phyloP scores from a whole-genome alignment of 768 basidiomycete species.

The Punctularia strigosozonata region DNA sequence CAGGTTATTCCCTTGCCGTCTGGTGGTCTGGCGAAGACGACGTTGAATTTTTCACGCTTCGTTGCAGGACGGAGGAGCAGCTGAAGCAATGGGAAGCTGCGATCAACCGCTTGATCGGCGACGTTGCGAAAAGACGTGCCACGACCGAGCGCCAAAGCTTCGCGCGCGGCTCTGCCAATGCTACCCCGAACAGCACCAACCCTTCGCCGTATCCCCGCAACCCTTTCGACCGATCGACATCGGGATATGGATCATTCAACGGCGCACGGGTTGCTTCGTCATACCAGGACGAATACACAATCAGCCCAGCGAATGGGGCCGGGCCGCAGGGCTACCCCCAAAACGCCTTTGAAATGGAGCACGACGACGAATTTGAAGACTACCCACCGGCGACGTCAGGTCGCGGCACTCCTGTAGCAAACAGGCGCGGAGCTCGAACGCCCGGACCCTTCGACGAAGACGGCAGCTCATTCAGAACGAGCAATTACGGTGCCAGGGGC shows the following conservation, averaged over 20 bases:
- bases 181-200: constrained; percentile 37
- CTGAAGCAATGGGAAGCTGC: constrained; percentile 86
- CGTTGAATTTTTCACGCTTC: constrained; percentile 87
- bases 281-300: too few species aligned
- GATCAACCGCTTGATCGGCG: constrained; percentile 79
- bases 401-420: constrained; percentile 65
- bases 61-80: constrained; percentile 87
- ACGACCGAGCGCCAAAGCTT: too few species aligned
- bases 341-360: constrained; percentile 63
- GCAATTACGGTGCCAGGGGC: background rate
- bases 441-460: background rate
- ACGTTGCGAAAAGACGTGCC: constrained; percentile 59
- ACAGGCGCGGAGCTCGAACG: constrained; percentile 35
- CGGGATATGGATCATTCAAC: too few species aligned
- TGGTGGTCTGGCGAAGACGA: constrained; percentile 95
- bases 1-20: constrained; percentile 71
- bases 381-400: constrained; percentile 55
- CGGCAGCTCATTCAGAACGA: background rate
- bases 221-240: too few species aligned
- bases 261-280: too few species aligned
- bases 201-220: constrained; percentile 24
- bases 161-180: too few species aligned
- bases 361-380: constrained; percentile 71
- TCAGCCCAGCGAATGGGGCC: constrained; percentile 20
- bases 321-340: constrained; percentile 48